phyloP scores from a whole-genome alignment of 495 filamentous ascomycete species.

The Aspergillus cristatus region DNA sequence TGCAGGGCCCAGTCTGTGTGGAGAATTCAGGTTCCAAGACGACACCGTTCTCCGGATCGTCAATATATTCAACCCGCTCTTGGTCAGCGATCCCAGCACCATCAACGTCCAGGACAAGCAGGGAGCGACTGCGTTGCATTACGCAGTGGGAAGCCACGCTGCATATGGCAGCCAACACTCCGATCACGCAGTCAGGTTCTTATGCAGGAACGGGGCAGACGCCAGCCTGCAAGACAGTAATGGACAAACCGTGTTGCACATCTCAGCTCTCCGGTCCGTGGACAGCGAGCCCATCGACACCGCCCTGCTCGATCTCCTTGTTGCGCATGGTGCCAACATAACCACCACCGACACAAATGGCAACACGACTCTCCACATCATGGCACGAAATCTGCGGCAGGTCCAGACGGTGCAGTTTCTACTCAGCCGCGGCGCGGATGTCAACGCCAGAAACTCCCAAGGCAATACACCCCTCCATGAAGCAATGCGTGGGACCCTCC shows the following conservation, averaged over 20 bases:
- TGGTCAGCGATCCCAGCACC: constrained; percentile 3
- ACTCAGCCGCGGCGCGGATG: constrained; percentile 9
- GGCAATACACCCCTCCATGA: constrained; percentile 13
- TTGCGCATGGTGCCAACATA: constrained; percentile 7
- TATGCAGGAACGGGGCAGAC: constrained; percentile 7
- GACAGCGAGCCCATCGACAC: constrained; percentile 5
- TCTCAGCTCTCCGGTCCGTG: constrained; percentile 3
- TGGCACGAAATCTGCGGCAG: constrained; percentile 8
- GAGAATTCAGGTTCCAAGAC: constrained; percentile 1
- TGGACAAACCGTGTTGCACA: constrained; percentile 9
- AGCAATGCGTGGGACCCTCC: not conserved
- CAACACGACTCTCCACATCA: constrained; percentile 7
- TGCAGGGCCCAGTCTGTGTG: not conserved
- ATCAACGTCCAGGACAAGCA: constrained; percentile 5
- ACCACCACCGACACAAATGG: constrained; percentile 5
- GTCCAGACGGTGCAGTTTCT: constrained; percentile 4
- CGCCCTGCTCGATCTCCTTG: constrained; percentile 4
- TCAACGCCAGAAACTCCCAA: constrained; percentile 1
- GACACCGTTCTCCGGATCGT: constrained; percentile 1
- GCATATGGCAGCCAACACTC: constrained; percentile 5
- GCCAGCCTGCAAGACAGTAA: constrained; percentile 3
- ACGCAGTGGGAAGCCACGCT: constrained; percentile 3
- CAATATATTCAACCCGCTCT: constrained; percentile 6
- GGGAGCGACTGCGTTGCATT: constrained; percentile 6
- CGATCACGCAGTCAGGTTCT: constrained; percentile 1